These are phyloP conservation scores for Populus alba DNA, from an alignment of 345 rosid genomes.

Conservation along the genomic window DNA sequence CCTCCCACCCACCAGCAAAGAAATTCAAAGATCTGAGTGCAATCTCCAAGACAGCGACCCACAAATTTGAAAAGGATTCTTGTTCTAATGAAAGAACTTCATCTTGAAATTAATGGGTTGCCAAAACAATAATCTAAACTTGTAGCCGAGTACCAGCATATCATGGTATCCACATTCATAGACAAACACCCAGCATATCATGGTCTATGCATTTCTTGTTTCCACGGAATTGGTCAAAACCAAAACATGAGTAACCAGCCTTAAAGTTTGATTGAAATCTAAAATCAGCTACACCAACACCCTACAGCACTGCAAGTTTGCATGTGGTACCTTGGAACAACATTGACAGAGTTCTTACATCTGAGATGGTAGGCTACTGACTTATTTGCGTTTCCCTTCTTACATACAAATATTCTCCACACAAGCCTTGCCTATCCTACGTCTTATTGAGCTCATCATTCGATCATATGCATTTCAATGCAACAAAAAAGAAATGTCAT, in stretches of 20 bases:
- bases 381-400: not conserved
- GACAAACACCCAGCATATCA: no score
- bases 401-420: not conserved
- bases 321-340: not conserved
- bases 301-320: no score
- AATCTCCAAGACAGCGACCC: conserved; percentile 2
- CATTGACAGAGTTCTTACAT: not conserved
- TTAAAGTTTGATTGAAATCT: no score
- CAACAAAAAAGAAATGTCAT: not conserved
- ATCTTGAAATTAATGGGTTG: not conserved
- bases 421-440: not conserved
- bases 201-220: no score
- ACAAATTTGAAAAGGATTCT: not conserved
- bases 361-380: not conserved
- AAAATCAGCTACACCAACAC: no score
- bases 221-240: no score
- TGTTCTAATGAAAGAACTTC: not conserved
- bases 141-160: not conserved
- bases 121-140: not conserved
- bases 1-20: not conserved
- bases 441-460: not conserved
- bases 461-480: not conserved
- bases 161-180: no score
- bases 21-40: not conserved
- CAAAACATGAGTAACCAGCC: no score